These are phyloP conservation scores for Cicer chorassanicum DNA, from an alignment of 306 rosid genomes.

Conservation along the genomic window DNA sequence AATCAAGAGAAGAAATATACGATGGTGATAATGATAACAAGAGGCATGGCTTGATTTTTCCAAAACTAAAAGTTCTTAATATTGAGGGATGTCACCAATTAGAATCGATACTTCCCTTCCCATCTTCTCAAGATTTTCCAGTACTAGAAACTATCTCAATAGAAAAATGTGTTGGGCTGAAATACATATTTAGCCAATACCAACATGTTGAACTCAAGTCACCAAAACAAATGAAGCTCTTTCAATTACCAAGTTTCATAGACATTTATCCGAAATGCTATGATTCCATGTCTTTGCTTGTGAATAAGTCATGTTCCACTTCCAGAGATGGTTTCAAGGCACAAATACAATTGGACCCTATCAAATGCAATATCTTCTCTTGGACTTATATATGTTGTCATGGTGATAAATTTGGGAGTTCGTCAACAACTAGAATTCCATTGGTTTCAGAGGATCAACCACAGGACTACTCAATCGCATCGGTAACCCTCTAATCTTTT, in stretches of 20 bases:
- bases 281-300: neutral
- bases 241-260: neutral
- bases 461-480: neutral
- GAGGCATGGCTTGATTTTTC: neutral
- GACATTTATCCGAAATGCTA: neutral
- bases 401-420: neutral
- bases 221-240: accelerated
- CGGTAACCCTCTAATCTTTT: neutral
- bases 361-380: no score
- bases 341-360: neutral
- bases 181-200: slow-evolving; percentile 26
- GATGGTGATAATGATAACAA: neutral
- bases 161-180: neutral
- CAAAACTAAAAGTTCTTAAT: neutral
- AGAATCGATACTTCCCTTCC: neutral
- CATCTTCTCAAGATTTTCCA: neutral
- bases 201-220: neutral
- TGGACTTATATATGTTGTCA: neutral
- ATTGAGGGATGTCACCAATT: neutral
- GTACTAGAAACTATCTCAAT: neutral
- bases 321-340: no score
- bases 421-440: neutral
- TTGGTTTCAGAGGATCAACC: neutral
- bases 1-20: no score
- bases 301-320: neutral